These are phyloP conservation scores for Flaveria sonorensis DNA, from an alignment of 129 eudicot species.

Conservation along the genomic window DNA sequence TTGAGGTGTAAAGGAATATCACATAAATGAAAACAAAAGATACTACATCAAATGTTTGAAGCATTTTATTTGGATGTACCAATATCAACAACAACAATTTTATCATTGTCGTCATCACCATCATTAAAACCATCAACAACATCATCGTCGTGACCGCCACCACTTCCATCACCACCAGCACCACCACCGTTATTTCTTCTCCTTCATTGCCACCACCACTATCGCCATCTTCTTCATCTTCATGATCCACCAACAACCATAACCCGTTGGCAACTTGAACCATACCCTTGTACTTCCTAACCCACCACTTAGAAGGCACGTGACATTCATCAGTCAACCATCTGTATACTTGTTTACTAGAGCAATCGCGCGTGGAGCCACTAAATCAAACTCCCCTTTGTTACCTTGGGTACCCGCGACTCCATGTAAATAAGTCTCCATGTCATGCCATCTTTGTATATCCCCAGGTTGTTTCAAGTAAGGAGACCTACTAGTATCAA, in stretches of 20 bases:
- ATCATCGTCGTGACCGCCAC: not conserved
- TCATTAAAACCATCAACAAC: not conserved
- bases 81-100: constrained; percentile 6
- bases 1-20: not conserved
- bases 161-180: not conserved
- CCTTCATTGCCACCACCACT: constrained; percentile 20
- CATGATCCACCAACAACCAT: constrained; percentile 75
- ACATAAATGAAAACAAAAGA: not conserved
- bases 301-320: constrained; percentile 72
- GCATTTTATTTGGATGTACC: constrained; percentile 3
- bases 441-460: constrained; percentile 57
- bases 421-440: constrained; percentile 85
- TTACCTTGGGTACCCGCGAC: constrained; percentile 80
- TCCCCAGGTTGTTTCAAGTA: constrained; percentile 70
- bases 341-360: constrained; percentile 64
- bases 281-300: constrained; percentile 69
- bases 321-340: constrained; percentile 61
- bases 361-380: constrained; percentile 50
- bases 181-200: not conserved
- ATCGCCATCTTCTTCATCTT: constrained; percentile 29
- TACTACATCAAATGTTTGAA: not conserved
- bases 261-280: constrained; percentile 65
- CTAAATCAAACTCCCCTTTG: constrained; percentile 58
- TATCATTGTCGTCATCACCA: not conserved
- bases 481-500: constrained; percentile 61